phyloP scores from a whole-genome alignment of 768 basidiomycete genomes.

The Chalciporus sphaerocephalus region DNA sequence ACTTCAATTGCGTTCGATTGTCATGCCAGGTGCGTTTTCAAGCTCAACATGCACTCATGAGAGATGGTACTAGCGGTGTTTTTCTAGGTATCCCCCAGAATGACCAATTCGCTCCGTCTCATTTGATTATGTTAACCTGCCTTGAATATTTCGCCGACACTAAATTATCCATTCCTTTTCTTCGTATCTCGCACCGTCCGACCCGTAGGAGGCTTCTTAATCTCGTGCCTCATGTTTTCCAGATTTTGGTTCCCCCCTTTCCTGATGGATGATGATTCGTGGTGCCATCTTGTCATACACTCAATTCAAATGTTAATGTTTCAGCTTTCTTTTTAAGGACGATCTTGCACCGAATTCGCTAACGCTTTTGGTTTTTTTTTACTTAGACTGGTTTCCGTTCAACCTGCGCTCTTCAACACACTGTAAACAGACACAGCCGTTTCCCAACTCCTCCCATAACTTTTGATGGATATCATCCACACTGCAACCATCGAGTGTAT shows the following conservation, averaged over 20 bases:
- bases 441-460: conserved; percentile 11
- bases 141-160: not conserved
- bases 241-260: conserved; percentile 1
- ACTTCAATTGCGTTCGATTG: not conserved
- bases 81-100: not conserved
- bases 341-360: conserved; percentile 1
- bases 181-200: conserved; percentile 1
- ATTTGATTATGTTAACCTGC: not conserved
- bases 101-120: conserved; percentile 2
- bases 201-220: not conserved
- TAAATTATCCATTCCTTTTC: not conserved
- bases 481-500: conserved; percentile 4
- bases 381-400: not conserved
- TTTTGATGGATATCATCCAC: conserved; percentile 3
- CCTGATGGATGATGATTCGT: not conserved
- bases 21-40: not conserved
- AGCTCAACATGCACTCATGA: not conserved
- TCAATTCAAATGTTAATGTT: conserved; percentile 5
- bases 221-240: conserved; percentile 8
- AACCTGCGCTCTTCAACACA: too few relatives aligned
- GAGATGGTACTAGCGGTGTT: not conserved
- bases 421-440: not conserved
- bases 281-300: conserved; percentile 4
- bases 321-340: not conserved
- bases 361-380: conserved; percentile 1